Base-by-base conservation (phyloP, 169 alveolate species). In the Plasmodium chabaudi region DNA sequence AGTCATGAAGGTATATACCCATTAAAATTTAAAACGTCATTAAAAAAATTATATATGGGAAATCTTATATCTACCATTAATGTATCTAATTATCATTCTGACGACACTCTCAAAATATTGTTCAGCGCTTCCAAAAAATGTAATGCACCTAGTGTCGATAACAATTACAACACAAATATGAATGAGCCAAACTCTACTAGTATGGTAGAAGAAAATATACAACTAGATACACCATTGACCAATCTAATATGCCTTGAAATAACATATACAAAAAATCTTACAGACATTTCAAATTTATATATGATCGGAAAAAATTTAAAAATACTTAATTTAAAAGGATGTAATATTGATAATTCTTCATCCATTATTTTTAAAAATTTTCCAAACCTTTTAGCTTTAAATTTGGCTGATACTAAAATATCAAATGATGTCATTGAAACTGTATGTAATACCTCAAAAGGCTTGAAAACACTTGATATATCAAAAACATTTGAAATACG, bases 1-100 rank as follows among this genome's bases (percentile, higher is more conserved):
- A 67, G 84, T 47, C 71, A 64, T 10, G 89, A 79, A 1, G 89
- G 89, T 5, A 67, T 79, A n/a, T 79, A 55, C 44, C 82, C 89
- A 15, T 61, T 79, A 39, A 59, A 61, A 13, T 79, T 79, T 47
- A 79, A 67, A 15, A 44, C 13, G 1, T 27, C 72, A 3, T 67
- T 79, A 46, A 47, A 21, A 15, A 79, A 79, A 67, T 17, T 79
- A 27, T 79, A 67, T 47, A 69, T 79, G 57, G 89, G 89, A 4
- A 79, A 79, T 56, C 3, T 59, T 4, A 55, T 82, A 19, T 25
- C 84, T 9, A 15, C 84, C 21, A 34, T 34, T 34, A 79, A 44
- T 23, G 79, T 79, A 12, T 34, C 84, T 5, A 79, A 79, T 55
- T 67, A 57, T 9, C 89, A 79, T 7, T 67, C 89, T 1, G 61